These are phyloP conservation scores for Phytophthora sojae DNA, from an alignment of 352 stramenopile species.

Conservation along the genomic window DNA sequence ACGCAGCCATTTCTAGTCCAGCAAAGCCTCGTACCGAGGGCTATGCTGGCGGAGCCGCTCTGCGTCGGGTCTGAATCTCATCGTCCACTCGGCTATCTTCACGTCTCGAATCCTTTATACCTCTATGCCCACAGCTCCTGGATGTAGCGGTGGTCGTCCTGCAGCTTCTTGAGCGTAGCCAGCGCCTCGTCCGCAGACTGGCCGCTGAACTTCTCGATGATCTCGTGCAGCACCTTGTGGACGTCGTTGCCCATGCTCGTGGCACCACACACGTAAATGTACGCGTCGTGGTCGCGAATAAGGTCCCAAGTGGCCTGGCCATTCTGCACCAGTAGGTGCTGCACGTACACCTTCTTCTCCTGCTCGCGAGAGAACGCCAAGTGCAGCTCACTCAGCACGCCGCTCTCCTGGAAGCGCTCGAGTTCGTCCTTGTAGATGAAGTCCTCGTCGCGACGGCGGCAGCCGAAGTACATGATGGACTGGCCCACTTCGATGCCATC, in stretches of 20 bases:
- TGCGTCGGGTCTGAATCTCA: slow-evolving; percentile 2
- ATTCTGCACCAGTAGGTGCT: slow-evolving; percentile 93
- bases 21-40: slow-evolving; percentile 5
- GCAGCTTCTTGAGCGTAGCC: slow-evolving; percentile 90
- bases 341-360: slow-evolving; percentile 97
- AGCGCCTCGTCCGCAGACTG: slow-evolving; percentile 67
- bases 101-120: slow-evolving; percentile 9
- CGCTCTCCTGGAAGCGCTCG: slow-evolving; percentile 78
- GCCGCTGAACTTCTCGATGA: slow-evolving; percentile 78
- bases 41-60: slow-evolving; percentile 6
- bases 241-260: slow-evolving; percentile 98
- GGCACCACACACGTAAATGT: slow-evolving; percentile 98
- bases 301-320: slow-evolving; percentile 69
- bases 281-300: slow-evolving; percentile 65
- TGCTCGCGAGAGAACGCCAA: slow-evolving; percentile 96
- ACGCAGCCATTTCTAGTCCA: slow-evolving; percentile 37
- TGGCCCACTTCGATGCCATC: slow-evolving; percentile 70
- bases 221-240: slow-evolving; percentile 89
- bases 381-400: slow-evolving; percentile 92
- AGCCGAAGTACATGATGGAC: slow-evolving; percentile 96
- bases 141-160: slow-evolving; percentile 92
- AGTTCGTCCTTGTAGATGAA: slow-evolving; percentile 95
- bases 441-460: slow-evolving; percentile 83
- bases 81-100: background rate
- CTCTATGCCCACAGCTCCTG: slow-evolving; percentile 96